Conservation (phyloP, 2,329 filamentous ascomycete species). For the Xylaria sp. region DNA sequence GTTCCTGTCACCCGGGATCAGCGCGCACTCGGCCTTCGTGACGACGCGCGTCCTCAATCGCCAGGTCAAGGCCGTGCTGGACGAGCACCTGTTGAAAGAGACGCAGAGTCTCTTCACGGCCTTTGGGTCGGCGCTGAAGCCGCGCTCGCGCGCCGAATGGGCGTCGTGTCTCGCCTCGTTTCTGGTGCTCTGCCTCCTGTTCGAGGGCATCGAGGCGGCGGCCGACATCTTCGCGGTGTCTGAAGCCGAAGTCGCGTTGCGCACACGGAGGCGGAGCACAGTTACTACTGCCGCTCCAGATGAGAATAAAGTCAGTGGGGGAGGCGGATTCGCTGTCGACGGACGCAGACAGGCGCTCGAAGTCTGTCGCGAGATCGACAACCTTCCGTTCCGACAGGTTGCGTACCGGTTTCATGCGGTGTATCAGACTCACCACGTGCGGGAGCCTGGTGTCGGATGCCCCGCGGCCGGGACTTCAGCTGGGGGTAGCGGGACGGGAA, state of each 20-base stretch:
- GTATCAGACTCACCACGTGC: conserved; percentile 65
- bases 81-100: conserved; percentile 65
- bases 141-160: conserved; percentile 65
- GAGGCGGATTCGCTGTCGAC: conserved; percentile 47
- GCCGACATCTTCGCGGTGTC: conserved; percentile 64
- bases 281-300: conserved; percentile 17
- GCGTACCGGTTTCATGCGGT: conserved; percentile 70
- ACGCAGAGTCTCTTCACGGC: conserved; percentile 63
- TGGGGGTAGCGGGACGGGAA: background rate
- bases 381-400: conserved; percentile 70
- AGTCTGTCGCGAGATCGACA: conserved; percentile 64
- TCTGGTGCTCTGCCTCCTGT: conserved; percentile 67
- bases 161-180: conserved; percentile 68
- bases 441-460: conserved; percentile 55
- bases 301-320: conserved; percentile 21
- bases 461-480: background rate
- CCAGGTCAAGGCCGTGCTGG: conserved; percentile 67
- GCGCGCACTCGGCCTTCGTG: conserved; percentile 50
- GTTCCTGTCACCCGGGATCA: background rate
- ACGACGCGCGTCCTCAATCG: conserved; percentile 66
- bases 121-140: conserved; percentile 65
- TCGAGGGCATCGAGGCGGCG: conserved; percentile 67
- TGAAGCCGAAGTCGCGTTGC: conserved; percentile 62
- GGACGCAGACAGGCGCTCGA: conserved; percentile 58
- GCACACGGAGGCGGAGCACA: conserved; percentile 46